phyloP scores from a whole-genome alignment of 306 rosid genomes.

The Hippophae gyantsensis region DNA sequence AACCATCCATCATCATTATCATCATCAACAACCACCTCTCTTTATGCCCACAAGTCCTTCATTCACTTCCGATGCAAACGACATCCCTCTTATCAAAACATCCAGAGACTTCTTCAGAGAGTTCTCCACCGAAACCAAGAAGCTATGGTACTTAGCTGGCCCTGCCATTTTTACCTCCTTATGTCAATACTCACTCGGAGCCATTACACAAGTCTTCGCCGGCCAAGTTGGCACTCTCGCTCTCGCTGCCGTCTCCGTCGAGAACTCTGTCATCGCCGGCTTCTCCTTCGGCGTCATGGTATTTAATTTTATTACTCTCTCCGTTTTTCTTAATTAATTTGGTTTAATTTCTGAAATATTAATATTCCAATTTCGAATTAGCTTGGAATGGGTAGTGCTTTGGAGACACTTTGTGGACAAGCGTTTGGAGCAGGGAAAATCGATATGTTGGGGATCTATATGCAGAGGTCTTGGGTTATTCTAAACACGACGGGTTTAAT shows the following conservation, averaged over 20 bases:
- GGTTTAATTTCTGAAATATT: background rate
- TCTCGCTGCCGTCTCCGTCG: conserved; percentile 80
- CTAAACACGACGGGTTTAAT: conserved; percentile 34
- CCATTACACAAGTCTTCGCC: conserved; percentile 69
- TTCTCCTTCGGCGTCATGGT: conserved; percentile 77
- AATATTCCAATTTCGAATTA: background rate
- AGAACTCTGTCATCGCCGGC: conserved; percentile 90
- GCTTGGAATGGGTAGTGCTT: conserved; percentile 95
- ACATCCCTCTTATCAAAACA: conserved; percentile 46
- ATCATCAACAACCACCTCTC: conserved; percentile 14
- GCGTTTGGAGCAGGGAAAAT: conserved; percentile 72
- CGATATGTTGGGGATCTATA: conserved; percentile 75
- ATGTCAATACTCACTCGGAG: conserved; percentile 88
- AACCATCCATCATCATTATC: background rate
- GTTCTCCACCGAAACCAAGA: conserved; percentile 49
- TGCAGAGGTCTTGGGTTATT: conserved; percentile 90
- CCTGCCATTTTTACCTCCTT: conserved; percentile 80
- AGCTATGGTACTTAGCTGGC: conserved; percentile 86
- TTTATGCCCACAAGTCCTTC: conserved; percentile 1
- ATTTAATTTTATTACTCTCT: background rate
- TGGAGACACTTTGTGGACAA: conserved; percentile 89
- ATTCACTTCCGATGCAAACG: conserved; percentile 26
- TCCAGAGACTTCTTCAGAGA: conserved; percentile 31
- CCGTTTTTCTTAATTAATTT: too few relatives aligned
- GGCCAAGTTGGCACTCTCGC: conserved; percentile 67